These are phyloP conservation scores for Angophora floribunda DNA, from an alignment of 345 rosid species.

Conservation along the genomic window DNA sequence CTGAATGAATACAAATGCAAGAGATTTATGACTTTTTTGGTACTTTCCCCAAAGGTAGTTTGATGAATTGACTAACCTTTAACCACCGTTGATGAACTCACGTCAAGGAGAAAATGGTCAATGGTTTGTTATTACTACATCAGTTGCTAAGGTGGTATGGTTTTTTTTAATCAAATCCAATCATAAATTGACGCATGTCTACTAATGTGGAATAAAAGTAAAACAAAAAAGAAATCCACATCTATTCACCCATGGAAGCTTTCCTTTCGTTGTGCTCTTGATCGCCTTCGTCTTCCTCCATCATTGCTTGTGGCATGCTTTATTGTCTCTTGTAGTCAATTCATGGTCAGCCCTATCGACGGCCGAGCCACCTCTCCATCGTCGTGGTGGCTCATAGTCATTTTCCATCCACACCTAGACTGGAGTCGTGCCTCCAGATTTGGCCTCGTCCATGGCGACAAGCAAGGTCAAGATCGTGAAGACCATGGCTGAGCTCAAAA, in stretches of 20 bases:
- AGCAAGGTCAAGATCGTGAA: background rate
- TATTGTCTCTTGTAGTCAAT: background rate
- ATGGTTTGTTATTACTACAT: background rate
- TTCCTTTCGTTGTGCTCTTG: background rate
- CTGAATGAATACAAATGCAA: accelerated
- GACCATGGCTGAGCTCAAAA: background rate
- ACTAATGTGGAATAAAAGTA: background rate
- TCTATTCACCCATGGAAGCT: background rate
- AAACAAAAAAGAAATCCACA: background rate
- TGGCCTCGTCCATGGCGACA: background rate
- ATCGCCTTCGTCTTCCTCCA: background rate
- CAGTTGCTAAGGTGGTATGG: background rate
- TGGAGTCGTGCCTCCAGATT: background rate
- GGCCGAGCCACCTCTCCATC: background rate
- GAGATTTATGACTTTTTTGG: too few relatives aligned
- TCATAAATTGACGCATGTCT: too few relatives aligned
- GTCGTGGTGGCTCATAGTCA: background rate
- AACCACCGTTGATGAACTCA: constrained; percentile 28
- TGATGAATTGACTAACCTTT: constrained; percentile 31
- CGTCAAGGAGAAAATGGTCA: background rate
- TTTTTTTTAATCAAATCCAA: background rate
- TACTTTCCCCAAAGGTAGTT: constrained; percentile 4
- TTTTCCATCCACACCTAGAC: background rate
- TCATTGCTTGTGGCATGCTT: background rate
- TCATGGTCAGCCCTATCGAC: background rate